These are phyloP conservation scores for Sordariomycetes sp. DNA, from an alignment of 2,329 filamentous ascomycete species.

Conservation along the genomic window DNA sequence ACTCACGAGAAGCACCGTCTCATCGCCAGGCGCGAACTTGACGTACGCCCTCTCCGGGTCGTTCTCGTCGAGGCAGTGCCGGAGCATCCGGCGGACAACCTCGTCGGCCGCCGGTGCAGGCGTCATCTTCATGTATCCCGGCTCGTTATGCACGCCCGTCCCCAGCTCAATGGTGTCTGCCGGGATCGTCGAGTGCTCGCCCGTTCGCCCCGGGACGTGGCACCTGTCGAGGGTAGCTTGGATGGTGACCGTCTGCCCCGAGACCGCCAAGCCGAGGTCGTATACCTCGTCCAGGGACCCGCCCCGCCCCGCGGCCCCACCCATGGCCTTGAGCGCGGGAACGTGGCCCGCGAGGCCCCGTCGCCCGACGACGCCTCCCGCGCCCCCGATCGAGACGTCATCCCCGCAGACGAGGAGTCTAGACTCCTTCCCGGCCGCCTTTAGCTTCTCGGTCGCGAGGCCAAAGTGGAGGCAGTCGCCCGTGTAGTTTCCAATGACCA, in stretches of 20 bases:
- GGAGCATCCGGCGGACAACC: conserved; percentile 43
- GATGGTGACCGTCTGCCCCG: conserved; percentile 39
- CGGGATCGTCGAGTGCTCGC: not conserved
- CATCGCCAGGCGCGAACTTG: conserved; percentile 28
- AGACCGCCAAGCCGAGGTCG: conserved; percentile 33
- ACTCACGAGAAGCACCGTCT: conserved; percentile 39
- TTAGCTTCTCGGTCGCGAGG: conserved; percentile 43
- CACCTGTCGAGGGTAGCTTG: conserved; percentile 47
- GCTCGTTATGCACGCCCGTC: conserved; percentile 55
- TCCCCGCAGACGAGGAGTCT: conserved; percentile 44
- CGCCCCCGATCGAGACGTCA: conserved; percentile 49
- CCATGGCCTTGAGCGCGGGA: conserved; percentile 43
- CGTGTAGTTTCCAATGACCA: conserved; percentile 53
- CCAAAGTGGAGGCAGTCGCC: conserved; percentile 51
- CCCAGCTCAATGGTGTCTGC: conserved; percentile 45
- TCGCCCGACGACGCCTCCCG: conserved; percentile 40
- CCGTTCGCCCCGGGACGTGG: conserved; percentile 36
- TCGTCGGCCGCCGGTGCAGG: conserved; percentile 33
- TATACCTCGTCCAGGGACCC: conserved; percentile 35
- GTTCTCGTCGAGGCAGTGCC: conserved; percentile 42
- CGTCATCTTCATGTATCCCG: conserved; percentile 42
- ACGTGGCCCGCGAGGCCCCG: conserved; percentile 50
- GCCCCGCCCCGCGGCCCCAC: conserved; percentile 31
- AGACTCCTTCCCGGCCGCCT: conserved; percentile 37
- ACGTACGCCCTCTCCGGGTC: conserved; percentile 37